Evolutionary conservation across 352 stramenopile genomes (phyloP).

Genomic region (Phytopythium oedochilum): DNA sequence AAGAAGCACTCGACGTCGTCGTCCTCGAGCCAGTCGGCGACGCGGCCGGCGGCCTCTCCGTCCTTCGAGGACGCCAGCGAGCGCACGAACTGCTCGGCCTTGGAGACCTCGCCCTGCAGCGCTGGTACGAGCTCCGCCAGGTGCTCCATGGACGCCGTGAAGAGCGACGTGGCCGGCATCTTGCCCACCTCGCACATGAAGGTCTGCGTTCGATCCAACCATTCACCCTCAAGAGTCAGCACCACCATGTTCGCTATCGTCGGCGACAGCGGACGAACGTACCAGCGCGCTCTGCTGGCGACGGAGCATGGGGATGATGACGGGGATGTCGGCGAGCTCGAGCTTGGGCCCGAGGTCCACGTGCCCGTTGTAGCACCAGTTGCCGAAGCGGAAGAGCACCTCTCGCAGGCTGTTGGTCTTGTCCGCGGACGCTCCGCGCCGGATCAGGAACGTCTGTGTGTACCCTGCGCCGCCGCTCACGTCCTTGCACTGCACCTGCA

Average conservation of each 20-base stretch:
- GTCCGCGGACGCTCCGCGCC: constrained; percentile 42
- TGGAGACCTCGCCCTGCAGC: constrained; percentile 87
- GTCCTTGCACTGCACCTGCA: constrained; percentile 82
- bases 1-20: constrained; percentile 91
- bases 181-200: constrained; percentile 92
- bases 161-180: constrained; percentile 87
- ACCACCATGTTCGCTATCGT: not conserved
- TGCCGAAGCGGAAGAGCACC: constrained; percentile 93
- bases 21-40: constrained; percentile 87
- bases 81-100: constrained; percentile 82
- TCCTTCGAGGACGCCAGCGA: constrained; percentile 41
- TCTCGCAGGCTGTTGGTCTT: constrained; percentile 66
- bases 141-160: constrained; percentile 86
- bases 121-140: constrained; percentile 66
- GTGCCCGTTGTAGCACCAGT: constrained; percentile 94
- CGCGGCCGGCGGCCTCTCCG: constrained; percentile 38
- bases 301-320: constrained; percentile 92
- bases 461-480: constrained; percentile 67
- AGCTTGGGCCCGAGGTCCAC: constrained; percentile 90
- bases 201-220: constrained; percentile 23
- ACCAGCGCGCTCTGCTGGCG: constrained; percentile 91
- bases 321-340: constrained; percentile 87
- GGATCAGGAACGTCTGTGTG: constrained; percentile 85
- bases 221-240: not conserved
- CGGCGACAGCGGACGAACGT: not conserved